Conservation (phyloP, 345 rosid species). For the Moringa oleifera region DNA sequence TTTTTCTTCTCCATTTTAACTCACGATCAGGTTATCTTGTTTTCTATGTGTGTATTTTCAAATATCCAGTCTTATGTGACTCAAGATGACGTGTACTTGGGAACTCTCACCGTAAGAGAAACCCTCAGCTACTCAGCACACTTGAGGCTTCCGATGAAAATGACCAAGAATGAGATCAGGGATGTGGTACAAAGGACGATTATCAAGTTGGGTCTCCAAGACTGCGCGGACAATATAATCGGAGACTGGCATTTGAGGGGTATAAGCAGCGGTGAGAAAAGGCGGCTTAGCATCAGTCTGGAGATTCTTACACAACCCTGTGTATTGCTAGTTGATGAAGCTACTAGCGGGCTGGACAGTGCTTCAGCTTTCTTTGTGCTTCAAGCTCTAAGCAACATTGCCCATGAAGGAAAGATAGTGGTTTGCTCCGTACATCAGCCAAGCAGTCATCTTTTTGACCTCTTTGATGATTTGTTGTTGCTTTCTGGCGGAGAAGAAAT, state of each 20-base stretch:
- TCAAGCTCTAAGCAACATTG: conserved; percentile 22
- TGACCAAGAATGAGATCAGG: conserved; percentile 15
- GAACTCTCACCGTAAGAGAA: conserved; percentile 30
- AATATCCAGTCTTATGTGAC: conserved; percentile 18
- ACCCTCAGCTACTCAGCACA: conserved; percentile 31
- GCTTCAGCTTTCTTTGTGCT: conserved; percentile 30
- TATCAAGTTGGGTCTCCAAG: conserved; percentile 28
- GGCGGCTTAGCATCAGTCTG: conserved; percentile 29
- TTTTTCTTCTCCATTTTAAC: no score
- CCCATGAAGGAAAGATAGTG: conserved; percentile 30
- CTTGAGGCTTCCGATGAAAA: conserved; percentile 19
- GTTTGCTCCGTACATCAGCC: conserved; percentile 53
- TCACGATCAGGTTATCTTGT: no score
- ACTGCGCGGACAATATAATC: conserved; percentile 18
- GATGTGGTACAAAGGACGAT: conserved; percentile 23
- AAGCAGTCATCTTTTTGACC: conserved; percentile 37
- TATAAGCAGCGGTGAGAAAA: conserved; percentile 36
- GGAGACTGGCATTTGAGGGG: conserved; percentile 38
- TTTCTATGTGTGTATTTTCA: background rate
- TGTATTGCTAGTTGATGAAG: conserved; percentile 38
- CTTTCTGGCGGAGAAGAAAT: conserved; percentile 39
- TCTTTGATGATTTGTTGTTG: conserved; percentile 37
- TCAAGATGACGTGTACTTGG: conserved; percentile 20
- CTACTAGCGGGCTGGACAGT: conserved; percentile 31
- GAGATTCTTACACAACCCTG: conserved; percentile 26